Evolutionary conservation across 495 filamentous ascomycete species (phyloP).

Genomic region (Amphirosellinia nigrospora): DNA sequence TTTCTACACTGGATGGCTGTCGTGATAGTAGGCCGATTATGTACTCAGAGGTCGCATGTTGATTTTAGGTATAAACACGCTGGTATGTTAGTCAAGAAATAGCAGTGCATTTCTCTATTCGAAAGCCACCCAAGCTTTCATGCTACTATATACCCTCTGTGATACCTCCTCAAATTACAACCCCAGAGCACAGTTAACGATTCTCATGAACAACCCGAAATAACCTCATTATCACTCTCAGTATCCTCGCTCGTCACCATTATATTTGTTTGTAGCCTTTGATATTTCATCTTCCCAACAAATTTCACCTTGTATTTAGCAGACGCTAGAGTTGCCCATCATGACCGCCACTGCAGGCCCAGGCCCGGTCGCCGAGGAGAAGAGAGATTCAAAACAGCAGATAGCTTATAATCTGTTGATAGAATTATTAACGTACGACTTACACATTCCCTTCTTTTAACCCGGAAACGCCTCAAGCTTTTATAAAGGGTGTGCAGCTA

Average conservation of each 20-base stretch:
- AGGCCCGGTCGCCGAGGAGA: slow-evolving; percentile 8
- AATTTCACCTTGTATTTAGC: neutral
- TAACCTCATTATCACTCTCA: neutral
- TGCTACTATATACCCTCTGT: slow-evolving; percentile 5
- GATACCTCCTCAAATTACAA: neutral
- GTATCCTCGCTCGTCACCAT: neutral
- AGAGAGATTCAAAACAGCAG: slow-evolving; percentile 16
- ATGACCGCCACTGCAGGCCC: slow-evolving; percentile 3
- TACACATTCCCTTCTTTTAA: neutral
- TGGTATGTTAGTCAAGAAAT: neutral
- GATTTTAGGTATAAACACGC: neutral
- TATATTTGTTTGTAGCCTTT: neutral
- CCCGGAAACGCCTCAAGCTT: neutral
- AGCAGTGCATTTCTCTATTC: neutral
- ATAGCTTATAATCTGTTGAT: slow-evolving; percentile 25
- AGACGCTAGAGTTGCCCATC: neutral
- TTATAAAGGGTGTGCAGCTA: neutral
- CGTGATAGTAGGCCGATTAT: slow-evolving; percentile 2
- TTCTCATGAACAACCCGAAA: neutral
- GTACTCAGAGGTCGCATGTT: neutral
- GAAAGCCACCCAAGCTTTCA: neutral
- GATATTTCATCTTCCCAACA: neutral
- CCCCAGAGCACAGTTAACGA: neutral
- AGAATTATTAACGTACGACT: slow-evolving; percentile 21
- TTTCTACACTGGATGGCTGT: neutral